Evolutionary conservation across 1,284 basidiomycete species (phyloP), one percentile per base, ranked within the genome.

Genomic region (Testicularia cyperi): DNA sequence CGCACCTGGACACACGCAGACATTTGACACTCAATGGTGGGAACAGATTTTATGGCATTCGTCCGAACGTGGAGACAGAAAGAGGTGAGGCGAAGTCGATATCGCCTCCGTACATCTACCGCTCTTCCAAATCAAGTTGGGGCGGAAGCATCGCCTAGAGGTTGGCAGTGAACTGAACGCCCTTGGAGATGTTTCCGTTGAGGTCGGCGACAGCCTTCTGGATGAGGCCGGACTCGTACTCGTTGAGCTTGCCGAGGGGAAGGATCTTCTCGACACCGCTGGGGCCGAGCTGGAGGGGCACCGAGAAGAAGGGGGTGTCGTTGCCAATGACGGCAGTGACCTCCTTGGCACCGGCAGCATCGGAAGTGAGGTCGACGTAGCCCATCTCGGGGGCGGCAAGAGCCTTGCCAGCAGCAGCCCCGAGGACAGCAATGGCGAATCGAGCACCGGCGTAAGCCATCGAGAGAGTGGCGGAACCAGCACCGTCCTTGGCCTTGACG

Each of bases 401-500:
- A 20, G 49, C 18, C 60, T 74, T 70, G 39, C 73, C 73, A 6
- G 42, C 31, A 22, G 70, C 66, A 32, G 73, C 73, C 38, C 67
- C 67, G 19, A 75, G 55, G 24, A 75, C 65, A 23, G 70, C 68
- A 18, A 58, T 44, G 24, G 77, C 61, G 44, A 67, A 72, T 34
- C 68, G 57, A 8, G 61, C 74, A 72, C 69, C 63, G 75, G 79
- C 80, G 75, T 90, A 90, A n/a, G 90, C 90, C 90, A 94, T 94
- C 40, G 87, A 89, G 45, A 92, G 85, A 36, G 90, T 92, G 28
- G 90, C 90, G 52, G 85, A 88, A 67, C 90, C 90, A 52, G 88
- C 86, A 74, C 89, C 89, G 71, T 92, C 88, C 83, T 88, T 90
- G 41, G 88, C 87, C 80, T 88, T 84, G 73, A 90, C 88, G 68